Percentiles rank a stretch among this genome's conserved stretches.
Evolutionary conservation across 768 basidiomycete species (phyloP).

Genomic region (Lactarius hatsudake): DNA sequence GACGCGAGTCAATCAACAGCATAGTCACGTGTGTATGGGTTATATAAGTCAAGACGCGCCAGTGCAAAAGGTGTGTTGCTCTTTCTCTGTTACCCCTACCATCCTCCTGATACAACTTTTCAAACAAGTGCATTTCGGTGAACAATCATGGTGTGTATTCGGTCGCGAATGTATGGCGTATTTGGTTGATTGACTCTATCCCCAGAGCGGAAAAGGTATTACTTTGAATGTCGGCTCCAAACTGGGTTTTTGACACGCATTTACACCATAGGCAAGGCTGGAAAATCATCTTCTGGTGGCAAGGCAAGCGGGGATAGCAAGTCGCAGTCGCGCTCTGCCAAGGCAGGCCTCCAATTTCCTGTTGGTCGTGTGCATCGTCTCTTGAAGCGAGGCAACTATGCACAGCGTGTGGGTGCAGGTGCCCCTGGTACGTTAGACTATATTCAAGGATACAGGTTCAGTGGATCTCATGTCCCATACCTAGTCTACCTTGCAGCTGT

Average conservation of each 20-base stretch:
- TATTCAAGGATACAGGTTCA: background rate
- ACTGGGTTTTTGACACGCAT: background rate
- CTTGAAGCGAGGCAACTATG: constrained; percentile 82
- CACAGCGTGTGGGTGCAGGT: constrained; percentile 84
- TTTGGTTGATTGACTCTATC: constrained; percentile 1
- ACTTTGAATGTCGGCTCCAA: background rate
- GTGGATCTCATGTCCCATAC: background rate
- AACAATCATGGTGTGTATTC: constrained; percentile 16
- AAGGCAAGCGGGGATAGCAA: constrained; percentile 48
- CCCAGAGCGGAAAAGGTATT: constrained; percentile 27
- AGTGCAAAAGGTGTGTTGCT: constrained; percentile 2
- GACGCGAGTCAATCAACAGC: background rate
- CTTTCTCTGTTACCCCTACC: constrained; percentile 20
- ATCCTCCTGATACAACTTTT: constrained; percentile 3
- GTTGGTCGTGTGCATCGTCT: constrained; percentile 93
- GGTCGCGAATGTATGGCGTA: background rate
- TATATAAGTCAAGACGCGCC: constrained; percentile 20
- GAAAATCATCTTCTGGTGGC: constrained; percentile 41
- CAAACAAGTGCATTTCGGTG: background rate
- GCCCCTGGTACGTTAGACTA: constrained; percentile 59
- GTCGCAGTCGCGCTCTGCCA: constrained; percentile 67
- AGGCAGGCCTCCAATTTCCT: constrained; percentile 81
- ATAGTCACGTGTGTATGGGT: constrained; percentile 8
- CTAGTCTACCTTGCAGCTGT: constrained; percentile 87
- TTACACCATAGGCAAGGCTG: constrained; percentile 35